Evolutionary conservation across 2,329 filamentous ascomycete species (phyloP).

Genomic region (Alternaria brassicae): DNA sequence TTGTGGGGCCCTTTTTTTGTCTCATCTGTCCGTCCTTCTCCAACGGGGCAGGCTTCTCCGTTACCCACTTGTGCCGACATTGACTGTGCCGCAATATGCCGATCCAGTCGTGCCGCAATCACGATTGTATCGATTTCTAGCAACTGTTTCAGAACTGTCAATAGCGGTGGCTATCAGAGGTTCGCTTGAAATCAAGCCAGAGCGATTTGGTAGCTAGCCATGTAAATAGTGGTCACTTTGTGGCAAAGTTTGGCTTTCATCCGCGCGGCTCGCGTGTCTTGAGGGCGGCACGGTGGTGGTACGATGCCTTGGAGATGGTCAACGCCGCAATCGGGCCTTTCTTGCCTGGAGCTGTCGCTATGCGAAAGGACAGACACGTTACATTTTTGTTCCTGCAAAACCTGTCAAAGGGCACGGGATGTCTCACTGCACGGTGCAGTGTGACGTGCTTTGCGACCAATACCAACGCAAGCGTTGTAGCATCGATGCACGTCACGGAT

Average conservation of each 20-base stretch:
- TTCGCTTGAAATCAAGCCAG: not conserved
- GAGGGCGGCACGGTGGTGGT: constrained; percentile 3
- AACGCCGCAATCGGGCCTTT: constrained; percentile 8
- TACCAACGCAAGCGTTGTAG: not conserved
- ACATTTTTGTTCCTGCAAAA: not conserved
- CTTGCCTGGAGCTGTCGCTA: not conserved
- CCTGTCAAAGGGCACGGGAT: constrained; percentile 1
- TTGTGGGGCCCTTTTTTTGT: constrained; percentile 9
- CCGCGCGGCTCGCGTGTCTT: constrained; percentile 8
- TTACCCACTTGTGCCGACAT: constrained; percentile 1
- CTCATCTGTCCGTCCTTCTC: constrained; percentile 3
- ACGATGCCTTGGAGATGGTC: not conserved
- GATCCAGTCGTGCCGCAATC: constrained; percentile 20
- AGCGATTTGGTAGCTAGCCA: not conserved
- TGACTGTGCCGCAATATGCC: constrained; percentile 20
- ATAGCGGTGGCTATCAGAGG: not conserved
- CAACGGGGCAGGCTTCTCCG: constrained; percentile 8
- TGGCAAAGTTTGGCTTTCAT: not conserved
- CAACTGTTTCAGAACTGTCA: constrained; percentile 5
- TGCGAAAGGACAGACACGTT: not conserved
- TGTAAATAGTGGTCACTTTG: not conserved
- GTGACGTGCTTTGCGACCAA: constrained; percentile 2
- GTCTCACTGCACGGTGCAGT: not conserved
- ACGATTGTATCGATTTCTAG: constrained; percentile 11
- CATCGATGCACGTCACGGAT: not conserved